These are phyloP conservation scores for Pezicula rhizophila DNA, from an alignment of 2,329 filamentous ascomycete species.

Conservation along the genomic window DNA sequence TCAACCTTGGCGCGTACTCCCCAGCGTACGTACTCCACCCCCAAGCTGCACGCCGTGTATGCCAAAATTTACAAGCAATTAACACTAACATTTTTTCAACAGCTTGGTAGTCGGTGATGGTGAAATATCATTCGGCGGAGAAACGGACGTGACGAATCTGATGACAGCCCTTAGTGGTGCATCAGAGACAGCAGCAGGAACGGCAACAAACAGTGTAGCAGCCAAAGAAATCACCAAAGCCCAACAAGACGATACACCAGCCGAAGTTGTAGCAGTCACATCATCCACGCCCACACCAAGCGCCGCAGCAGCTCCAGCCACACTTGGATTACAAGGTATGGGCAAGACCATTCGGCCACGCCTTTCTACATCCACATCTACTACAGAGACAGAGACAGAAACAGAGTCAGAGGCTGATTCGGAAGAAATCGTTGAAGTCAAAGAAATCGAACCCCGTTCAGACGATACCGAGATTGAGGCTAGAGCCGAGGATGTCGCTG, in stretches of 20 bases:
- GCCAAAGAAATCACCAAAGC: slow-evolving; percentile 2
- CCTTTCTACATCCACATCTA: slow-evolving; percentile 1
- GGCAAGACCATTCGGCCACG: neutral
- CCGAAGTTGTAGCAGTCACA: neutral
- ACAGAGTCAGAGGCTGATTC: slow-evolving; percentile 1
- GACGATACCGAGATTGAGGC: slow-evolving; percentile 1
- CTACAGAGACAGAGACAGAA: slow-evolving; percentile 10
- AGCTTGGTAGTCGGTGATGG: slow-evolving; percentile 45
- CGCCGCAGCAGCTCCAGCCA: neutral
- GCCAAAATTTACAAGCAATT: neutral
- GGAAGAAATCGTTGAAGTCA: neutral
- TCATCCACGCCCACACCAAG: slow-evolving; percentile 1
- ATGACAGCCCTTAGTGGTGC: slow-evolving; percentile 39
- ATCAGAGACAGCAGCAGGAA: slow-evolving; percentile 19
- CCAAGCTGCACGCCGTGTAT: neutral
- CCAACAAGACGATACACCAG: neutral
- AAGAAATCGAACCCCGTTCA: slow-evolving; percentile 8
- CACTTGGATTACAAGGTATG: neutral
- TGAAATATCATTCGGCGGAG: slow-evolving; percentile 41
- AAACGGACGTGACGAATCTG: slow-evolving; percentile 33
- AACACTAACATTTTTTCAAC: neutral
- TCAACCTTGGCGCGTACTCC: slow-evolving; percentile 46
- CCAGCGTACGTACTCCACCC: slow-evolving; percentile 27
- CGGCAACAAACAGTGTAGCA: neutral
- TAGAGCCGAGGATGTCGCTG: slow-evolving; percentile 14